These are phyloP conservation scores for Trichosporon sp. DNA, from an alignment of 1,284 basidiomycete genomes.

Conservation along the genomic window DNA sequence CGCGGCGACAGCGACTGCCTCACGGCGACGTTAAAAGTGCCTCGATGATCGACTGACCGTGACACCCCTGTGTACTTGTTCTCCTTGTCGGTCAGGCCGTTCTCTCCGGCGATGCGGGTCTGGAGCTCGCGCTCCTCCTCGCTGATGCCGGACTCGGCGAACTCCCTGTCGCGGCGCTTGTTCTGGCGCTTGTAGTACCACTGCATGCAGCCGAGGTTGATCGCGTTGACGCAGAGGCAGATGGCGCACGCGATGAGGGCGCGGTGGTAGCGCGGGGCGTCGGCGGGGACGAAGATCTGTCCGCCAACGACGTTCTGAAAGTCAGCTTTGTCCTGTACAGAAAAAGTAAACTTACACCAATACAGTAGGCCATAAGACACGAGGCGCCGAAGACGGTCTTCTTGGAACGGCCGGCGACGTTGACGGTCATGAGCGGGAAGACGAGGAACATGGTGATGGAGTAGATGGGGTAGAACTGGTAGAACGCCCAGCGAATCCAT, in stretches of 20 bases:
- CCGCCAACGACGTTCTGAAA: conserved; percentile 35
- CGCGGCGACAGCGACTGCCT: too few species aligned
- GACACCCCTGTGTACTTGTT: too few species aligned
- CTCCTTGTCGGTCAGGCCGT: conserved; percentile 39
- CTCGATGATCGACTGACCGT: too few species aligned
- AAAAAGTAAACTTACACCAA: conserved; percentile 20
- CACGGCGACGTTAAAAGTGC: too few species aligned
- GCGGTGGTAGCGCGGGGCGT: conserved; percentile 36
- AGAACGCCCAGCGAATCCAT: conserved; percentile 38
- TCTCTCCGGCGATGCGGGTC: conserved; percentile 40
- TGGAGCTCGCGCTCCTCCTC: conserved; percentile 38
- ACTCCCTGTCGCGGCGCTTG: conserved; percentile 34
- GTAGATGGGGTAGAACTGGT: conserved; percentile 28
- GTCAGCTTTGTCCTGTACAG: neutral
- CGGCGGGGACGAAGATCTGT: conserved; percentile 34
- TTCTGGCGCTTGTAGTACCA: conserved; percentile 37
- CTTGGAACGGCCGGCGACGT: conserved; percentile 33
- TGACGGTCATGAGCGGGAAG: conserved; percentile 28
- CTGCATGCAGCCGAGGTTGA: conserved; percentile 34
- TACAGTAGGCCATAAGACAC: conserved; percentile 36
- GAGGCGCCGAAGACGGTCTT: conserved; percentile 35
- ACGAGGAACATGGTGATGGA: conserved; percentile 33
- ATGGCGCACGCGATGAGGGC: conserved; percentile 34
- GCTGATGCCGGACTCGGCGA: conserved; percentile 32
- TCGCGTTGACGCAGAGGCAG: conserved; percentile 25